phyloP scores from a whole-genome alignment of 139 green algal species.

The Volvox reticuliferus region DNA sequence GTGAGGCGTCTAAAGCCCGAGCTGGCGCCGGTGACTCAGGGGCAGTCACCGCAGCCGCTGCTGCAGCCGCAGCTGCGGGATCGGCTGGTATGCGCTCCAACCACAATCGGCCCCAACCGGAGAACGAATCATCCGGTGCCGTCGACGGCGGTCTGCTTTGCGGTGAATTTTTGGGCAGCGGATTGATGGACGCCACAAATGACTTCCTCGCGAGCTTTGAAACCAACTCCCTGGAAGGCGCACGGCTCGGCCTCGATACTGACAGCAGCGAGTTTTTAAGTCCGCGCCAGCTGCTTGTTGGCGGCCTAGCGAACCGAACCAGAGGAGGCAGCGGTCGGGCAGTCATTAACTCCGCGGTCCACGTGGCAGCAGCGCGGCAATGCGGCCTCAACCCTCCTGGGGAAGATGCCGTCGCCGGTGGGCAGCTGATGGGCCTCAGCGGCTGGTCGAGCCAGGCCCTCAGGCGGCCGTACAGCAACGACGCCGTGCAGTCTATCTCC shows the following conservation, averaged over 20 bases:
- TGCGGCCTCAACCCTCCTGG: background rate
- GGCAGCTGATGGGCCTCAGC: background rate
- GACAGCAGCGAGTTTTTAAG: background rate
- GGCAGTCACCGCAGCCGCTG: too few species aligned
- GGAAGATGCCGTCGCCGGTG: background rate
- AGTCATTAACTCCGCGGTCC: background rate
- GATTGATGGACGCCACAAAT: background rate
- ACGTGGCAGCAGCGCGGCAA: background rate
- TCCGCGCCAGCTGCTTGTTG: background rate
- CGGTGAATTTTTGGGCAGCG: background rate
- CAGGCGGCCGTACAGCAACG: background rate
- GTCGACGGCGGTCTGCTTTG: background rate
- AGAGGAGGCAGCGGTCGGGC: background rate
- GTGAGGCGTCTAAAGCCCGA: background rate
- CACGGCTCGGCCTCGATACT: background rate
- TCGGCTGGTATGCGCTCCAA: background rate
- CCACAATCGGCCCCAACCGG: background rate
- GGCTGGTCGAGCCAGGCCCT: background rate
- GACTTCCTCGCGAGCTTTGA: background rate
- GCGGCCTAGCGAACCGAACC: background rate
- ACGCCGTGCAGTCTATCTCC: background rate
- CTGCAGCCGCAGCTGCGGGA: background rate
- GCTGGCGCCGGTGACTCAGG: background rate
- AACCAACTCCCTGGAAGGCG: background rate
- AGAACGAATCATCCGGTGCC: background rate